Evolutionary conservation across 768 basidiomycete genomes (phyloP).

Genomic region (Hydnomerulius pinastri): DNA sequence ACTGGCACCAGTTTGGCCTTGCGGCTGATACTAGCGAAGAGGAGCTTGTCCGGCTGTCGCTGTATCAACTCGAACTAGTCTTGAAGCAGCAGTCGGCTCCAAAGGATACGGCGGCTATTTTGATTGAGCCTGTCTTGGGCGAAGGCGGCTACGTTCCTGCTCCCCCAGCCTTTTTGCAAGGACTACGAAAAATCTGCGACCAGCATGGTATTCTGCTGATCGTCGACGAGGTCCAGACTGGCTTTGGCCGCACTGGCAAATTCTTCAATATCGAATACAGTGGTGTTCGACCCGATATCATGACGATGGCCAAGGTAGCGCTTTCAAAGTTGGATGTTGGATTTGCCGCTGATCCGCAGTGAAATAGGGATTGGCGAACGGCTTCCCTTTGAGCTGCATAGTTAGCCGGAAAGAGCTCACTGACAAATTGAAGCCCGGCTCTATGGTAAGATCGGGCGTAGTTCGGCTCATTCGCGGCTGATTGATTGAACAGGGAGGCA

Average conservation of each 20-base stretch:
- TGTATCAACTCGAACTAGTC: slow-evolving; percentile 82
- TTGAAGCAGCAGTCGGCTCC: slow-evolving; percentile 81
- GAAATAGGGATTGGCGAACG: slow-evolving; percentile 77
- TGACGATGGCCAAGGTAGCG: slow-evolving; percentile 83
- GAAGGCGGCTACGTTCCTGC: slow-evolving; percentile 96
- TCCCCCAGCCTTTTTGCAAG: slow-evolving; percentile 75
- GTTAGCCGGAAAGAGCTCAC: slow-evolving; percentile 80
- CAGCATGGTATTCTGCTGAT: slow-evolving; percentile 83
- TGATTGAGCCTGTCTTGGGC: slow-evolving; percentile 91
- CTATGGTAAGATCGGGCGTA: slow-evolving; percentile 53
- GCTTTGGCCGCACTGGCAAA: slow-evolving; percentile 86
- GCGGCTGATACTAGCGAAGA: slow-evolving; percentile 54
- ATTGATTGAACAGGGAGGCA: slow-evolving; percentile 61
- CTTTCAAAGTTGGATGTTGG: background rate
- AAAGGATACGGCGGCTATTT: slow-evolving; percentile 87
- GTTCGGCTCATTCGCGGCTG: background rate
- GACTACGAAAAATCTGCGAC: slow-evolving; percentile 84
- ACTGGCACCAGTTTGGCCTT: slow-evolving; percentile 84
- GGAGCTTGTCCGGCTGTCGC: slow-evolving; percentile 59
- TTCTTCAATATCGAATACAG: slow-evolving; percentile 84
- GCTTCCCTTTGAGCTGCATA: slow-evolving; percentile 90
- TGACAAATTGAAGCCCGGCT: slow-evolving; percentile 76
- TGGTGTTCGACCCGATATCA: slow-evolving; percentile 83
- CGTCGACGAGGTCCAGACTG: slow-evolving; percentile 86
- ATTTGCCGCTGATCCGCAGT: slow-evolving; percentile 8